Evolutionary conservation across 176 grass and related monocot species (phyloP).

Genomic region (Avena atlantica): DNA sequence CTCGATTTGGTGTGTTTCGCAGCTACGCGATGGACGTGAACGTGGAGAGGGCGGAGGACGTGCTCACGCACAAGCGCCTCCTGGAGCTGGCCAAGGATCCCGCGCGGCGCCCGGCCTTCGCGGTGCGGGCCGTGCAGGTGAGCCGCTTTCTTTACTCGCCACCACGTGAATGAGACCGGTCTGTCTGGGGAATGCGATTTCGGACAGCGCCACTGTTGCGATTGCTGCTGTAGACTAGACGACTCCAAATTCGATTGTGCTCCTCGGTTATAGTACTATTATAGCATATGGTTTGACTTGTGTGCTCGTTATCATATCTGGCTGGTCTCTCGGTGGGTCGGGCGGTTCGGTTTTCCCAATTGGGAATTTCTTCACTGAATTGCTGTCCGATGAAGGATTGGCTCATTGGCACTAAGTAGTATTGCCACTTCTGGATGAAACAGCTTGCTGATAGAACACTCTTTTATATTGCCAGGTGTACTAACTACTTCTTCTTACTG

Average conservation of each 20-base stretch:
- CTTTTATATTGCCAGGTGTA: slow-evolving; percentile 13
- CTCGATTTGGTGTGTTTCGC: not conserved
- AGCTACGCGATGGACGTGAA: slow-evolving; percentile 77
- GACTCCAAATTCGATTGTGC: not conserved
- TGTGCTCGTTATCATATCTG: slow-evolving; percentile 27
- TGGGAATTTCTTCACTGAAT: not conserved
- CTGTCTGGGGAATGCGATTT: not conserved
- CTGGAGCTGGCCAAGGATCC: slow-evolving; percentile 64
- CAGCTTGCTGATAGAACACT: not conserved
- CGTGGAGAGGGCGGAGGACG: slow-evolving; percentile 74
- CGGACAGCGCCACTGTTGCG: not conserved
- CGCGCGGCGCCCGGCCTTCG: slow-evolving; percentile 55
- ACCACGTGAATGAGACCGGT: too few species aligned
- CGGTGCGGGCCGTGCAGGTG: slow-evolving; percentile 70
- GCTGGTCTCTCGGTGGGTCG: not conserved
- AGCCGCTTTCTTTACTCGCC: not conserved
- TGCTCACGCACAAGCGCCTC: slow-evolving; percentile 68
- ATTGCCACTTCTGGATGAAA: not conserved
- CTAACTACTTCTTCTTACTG: not conserved
- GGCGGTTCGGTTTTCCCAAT: slow-evolving; percentile 2
- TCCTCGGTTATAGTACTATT: not conserved
- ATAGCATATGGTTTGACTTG: not conserved
- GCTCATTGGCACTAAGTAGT: not conserved
- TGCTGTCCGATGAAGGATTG: not conserved
- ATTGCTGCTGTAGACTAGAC: slow-evolving; percentile 24